Evolutionary conservation across 1,284 basidiomycete species (phyloP), one percentile per base, ranked within the genome.

Genomic region (Cutaneotrichosporon mucoides): DNA sequence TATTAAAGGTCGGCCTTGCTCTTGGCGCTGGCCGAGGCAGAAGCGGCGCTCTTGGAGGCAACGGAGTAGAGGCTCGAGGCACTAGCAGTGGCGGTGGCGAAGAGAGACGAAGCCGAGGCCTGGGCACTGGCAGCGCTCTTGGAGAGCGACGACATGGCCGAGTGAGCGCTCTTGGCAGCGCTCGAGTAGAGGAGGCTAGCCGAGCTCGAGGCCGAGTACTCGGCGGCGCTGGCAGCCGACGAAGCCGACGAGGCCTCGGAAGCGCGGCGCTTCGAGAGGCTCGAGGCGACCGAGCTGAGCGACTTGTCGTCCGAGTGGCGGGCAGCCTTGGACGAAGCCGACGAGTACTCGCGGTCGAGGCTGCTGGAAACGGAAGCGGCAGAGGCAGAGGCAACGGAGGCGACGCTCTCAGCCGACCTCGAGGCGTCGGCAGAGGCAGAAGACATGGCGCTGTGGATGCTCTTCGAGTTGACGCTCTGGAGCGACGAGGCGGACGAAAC

Each of bases 241-340:
- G 80, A 76, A 33, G 76, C 72, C 46, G 78, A 75, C 34, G 79
- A 64, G 48, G 68, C 72, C 40, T 68, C 68, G 9, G 70, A 68
- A 44, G 69, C 64, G 59, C 68, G 67, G 5, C 70, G 71, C 67
- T 76, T 76, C 68, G 67, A 70, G 37, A 73, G 72, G 41, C 68
- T 66, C 13, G 70, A 66, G 53, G 77, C 67, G 43, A 76, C 63
- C 63, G 66, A 67, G 47, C 66, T 65, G 37, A 71, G 60, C 6
- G 74, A 73, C 9, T 69, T 65, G 61, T 66, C 67, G 64, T 59
- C 66, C 58, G 66, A 64, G 43, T 70, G 68, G 60, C 71, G 71
- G 61, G 72, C 61, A 16, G 73, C 73, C 43, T 64, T 63, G 43
- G 55, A 61, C 5, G 72, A 65, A 35, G 71, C 69, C 34, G 68